phyloP scores from a whole-genome alignment of 1,139 yeast species.

The Meyerozyma athensensis region DNA sequence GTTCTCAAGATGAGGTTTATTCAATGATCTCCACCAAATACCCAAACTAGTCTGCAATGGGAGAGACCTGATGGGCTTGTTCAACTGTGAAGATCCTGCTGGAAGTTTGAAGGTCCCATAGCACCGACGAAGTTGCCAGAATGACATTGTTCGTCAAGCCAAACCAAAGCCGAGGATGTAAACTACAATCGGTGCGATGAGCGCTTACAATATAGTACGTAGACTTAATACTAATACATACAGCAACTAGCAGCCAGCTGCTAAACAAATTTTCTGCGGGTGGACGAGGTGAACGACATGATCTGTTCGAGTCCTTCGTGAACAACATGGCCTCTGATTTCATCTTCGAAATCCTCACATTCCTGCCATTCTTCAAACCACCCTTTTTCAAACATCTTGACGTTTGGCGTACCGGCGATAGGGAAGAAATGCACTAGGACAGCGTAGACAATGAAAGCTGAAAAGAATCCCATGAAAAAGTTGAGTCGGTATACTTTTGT shows the following conservation, averaged over 20 bases:
- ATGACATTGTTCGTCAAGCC: background rate
- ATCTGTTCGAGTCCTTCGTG: slow-evolving; percentile 19
- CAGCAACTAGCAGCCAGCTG: slow-evolving; percentile 5
- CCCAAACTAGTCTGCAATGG: slow-evolving; percentile 15
- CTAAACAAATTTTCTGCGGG: slow-evolving; percentile 10
- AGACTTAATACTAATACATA: background rate
- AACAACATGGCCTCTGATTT: slow-evolving; percentile 30
- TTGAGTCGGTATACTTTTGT: slow-evolving; percentile 64
- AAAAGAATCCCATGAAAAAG: slow-evolving; percentile 69
- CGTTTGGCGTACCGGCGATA: slow-evolving; percentile 52
- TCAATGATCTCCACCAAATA: slow-evolving; percentile 31
- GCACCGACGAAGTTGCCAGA: background rate
- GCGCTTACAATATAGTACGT: background rate
- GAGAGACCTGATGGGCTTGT: slow-evolving; percentile 11
- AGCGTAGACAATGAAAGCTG: slow-evolving; percentile 50
- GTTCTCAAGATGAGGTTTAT: slow-evolving; percentile 10
- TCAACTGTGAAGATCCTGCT: slow-evolving; percentile 13
- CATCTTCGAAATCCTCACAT: slow-evolving; percentile 60
- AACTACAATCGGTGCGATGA: too few relatives aligned
- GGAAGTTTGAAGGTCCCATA: slow-evolving; percentile 11
- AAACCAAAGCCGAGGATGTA: slow-evolving; percentile 3
- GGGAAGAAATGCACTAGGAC: slow-evolving; percentile 52
- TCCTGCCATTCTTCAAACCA: slow-evolving; percentile 63
- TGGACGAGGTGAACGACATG: slow-evolving; percentile 7
- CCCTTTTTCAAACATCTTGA: slow-evolving; percentile 46